Evolutionary conservation across 441 rosid species (phyloP).

Genomic region (Eruca vesicaria): DNA sequence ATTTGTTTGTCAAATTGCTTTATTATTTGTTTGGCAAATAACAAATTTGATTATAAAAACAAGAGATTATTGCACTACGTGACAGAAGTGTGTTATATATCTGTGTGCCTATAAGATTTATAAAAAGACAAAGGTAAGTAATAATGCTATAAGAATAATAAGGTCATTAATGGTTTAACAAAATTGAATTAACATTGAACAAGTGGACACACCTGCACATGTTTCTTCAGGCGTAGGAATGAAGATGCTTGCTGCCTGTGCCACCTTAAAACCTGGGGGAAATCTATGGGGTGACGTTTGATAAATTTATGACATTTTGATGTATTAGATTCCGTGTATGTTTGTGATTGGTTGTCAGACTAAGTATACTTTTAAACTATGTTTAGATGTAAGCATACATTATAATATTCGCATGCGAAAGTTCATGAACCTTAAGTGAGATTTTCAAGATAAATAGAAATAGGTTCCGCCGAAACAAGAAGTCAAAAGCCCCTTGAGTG

Average conservation of each 20-base stretch:
- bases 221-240: neutral
- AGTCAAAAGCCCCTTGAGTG: constrained; percentile 23
- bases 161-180: neutral
- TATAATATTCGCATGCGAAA: constrained; percentile 15
- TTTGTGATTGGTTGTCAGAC: constrained; percentile 24
- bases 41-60: constrained; percentile 2
- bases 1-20: neutral
- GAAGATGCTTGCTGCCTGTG: constrained; percentile 8
- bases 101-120: neutral
- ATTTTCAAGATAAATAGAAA: constrained; percentile 10
- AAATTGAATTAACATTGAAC: constrained; percentile 2
- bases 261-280: constrained; percentile 11
- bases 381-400: neutral
- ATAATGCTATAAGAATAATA: neutral
- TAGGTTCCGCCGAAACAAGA: neutral
- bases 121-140: neutral
- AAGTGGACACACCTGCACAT: constrained; percentile 20
- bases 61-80: neutral
- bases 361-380: neutral
- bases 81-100: neutral
- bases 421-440: constrained; percentile 21
- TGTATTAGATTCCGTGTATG: constrained; percentile 11
- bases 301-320: neutral
- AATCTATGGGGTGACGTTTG: constrained; percentile 12
- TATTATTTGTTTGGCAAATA: neutral